A percentile compares a stretch with the other conserved stretches of the same genome.
phyloP scores from a whole-genome alignment of 192 early-diverging fungal species.

The Entomortierella lignicola region DNA sequence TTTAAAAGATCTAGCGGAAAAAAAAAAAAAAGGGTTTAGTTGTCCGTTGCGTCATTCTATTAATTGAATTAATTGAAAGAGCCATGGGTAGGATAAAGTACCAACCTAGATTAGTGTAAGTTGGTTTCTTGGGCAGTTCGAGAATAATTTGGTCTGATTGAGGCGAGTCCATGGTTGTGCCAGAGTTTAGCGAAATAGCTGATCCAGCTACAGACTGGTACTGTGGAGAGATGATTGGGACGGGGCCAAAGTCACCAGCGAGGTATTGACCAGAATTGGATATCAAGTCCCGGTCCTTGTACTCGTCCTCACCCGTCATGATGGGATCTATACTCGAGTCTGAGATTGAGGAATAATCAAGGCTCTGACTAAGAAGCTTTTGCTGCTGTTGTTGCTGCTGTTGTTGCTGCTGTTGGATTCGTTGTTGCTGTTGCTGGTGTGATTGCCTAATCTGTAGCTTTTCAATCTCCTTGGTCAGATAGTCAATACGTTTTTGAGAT shows the following conservation, averaged over 20 bases:
- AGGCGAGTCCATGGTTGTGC: slow-evolving; percentile 43
- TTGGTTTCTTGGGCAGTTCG: slow-evolving; percentile 47
- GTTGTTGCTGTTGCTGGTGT: slow-evolving; percentile 52
- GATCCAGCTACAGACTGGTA: slow-evolving; percentile 26
- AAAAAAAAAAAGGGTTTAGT: neutral
- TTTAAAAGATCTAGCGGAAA: slow-evolving; percentile 69
- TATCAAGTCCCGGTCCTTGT: slow-evolving; percentile 46
- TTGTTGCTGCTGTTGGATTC: slow-evolving; percentile 48
- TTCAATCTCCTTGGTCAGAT: slow-evolving; percentile 73
- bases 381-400: slow-evolving; percentile 27
- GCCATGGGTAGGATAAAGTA: neutral
- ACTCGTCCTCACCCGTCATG: slow-evolving; percentile 46
- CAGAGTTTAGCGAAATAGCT: slow-evolving; percentile 21
- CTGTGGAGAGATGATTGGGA: slow-evolving; percentile 22
- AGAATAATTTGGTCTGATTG: slow-evolving; percentile 22
- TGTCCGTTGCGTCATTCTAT: neutral
- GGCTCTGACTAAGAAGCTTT: slow-evolving; percentile 17
- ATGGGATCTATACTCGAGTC: slow-evolving; percentile 51
- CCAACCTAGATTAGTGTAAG: slow-evolving; percentile 52
- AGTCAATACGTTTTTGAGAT: slow-evolving; percentile 75
- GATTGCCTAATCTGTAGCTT: slow-evolving; percentile 69
- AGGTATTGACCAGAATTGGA: slow-evolving; percentile 35
- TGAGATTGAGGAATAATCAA: slow-evolving; percentile 35
- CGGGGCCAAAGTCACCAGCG: slow-evolving; percentile 51
- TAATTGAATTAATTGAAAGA: slow-evolving; percentile 7